Conservation (phyloP, 1,139 yeast genomes). For the Suhomyces chickasaworum region DNA sequence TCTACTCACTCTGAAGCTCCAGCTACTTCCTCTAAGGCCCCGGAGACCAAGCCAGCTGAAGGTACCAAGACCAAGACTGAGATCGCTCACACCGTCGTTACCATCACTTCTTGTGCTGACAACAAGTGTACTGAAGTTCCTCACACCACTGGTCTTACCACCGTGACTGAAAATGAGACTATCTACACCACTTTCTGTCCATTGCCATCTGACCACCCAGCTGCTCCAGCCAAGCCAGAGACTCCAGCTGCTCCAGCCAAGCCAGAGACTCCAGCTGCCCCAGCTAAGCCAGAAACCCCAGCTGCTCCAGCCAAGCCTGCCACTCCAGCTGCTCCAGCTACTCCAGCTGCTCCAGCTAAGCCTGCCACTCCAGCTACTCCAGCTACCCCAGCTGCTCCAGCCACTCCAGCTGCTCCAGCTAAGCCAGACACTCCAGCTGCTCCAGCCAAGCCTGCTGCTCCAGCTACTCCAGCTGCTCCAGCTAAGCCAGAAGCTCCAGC, state of each 20-base stretch:
- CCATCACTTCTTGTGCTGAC: slow-evolving; percentile 30
- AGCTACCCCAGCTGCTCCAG: slow-evolving; percentile 6
- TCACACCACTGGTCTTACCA: slow-evolving; percentile 14
- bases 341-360: slow-evolving; percentile 1
- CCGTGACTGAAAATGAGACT: slow-evolving; percentile 19
- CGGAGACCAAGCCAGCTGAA: slow-evolving; percentile 21
- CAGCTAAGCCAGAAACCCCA: slow-evolving; percentile 7
- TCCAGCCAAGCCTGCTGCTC: slow-evolving; percentile 12
- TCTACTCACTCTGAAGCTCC: slow-evolving; percentile 11
- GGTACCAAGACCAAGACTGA: slow-evolving; percentile 19
- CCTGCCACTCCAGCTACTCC: slow-evolving; percentile 5
- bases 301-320: slow-evolving; percentile 1
- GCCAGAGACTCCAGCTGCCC: slow-evolving; percentile 2
- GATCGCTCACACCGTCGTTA: slow-evolving; percentile 25
- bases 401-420: slow-evolving; percentile 16
- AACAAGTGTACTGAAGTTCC: slow-evolving; percentile 23
- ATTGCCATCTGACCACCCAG: slow-evolving; percentile 16
- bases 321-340: slow-evolving; percentile 4
- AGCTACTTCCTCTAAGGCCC: slow-evolving; percentile 15
- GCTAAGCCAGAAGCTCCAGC: slow-evolving; percentile 8
- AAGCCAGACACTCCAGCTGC: slow-evolving; percentile 8
- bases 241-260: slow-evolving; percentile 4
- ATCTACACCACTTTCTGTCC: slow-evolving; percentile 27
- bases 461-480: slow-evolving; percentile 8
- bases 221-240: slow-evolving; percentile 5